phyloP scores from a whole-genome alignment of 2,329 filamentous ascomycete genomes.

The Neonectria coccinea region DNA sequence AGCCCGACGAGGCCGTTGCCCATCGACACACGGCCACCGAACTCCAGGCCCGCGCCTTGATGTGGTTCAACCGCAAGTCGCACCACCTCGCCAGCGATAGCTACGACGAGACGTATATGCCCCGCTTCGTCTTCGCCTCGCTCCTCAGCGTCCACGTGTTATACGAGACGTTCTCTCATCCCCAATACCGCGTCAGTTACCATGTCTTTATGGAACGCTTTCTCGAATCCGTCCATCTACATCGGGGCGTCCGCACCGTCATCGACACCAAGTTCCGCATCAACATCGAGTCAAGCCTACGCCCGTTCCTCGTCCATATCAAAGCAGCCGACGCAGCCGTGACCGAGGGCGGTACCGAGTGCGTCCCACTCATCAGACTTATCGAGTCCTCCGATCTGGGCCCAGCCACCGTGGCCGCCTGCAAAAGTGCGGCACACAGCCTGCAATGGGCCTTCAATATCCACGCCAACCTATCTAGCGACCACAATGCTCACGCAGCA shows the following conservation, averaged over 20 bases:
- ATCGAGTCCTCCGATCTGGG: constrained; percentile 49
- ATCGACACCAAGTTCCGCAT: constrained; percentile 48
- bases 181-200: constrained; percentile 49
- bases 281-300: constrained; percentile 35
- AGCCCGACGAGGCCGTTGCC: constrained; percentile 28
- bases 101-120: constrained; percentile 46
- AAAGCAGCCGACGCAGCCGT: constrained; percentile 18
- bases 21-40: constrained; percentile 54
- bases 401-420: constrained; percentile 42
- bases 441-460: constrained; percentile 52
- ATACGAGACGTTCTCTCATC: constrained; percentile 56
- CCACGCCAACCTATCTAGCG: constrained; percentile 39
- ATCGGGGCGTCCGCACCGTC: constrained; percentile 56
- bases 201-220: constrained; percentile 55
- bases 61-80: constrained; percentile 50
- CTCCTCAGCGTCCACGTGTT: constrained; percentile 60
- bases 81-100: constrained; percentile 38
- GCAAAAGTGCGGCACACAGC: constrained; percentile 41
- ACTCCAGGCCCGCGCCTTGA: constrained; percentile 58
- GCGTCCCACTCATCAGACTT: constrained; percentile 40
- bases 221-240: constrained; percentile 55
- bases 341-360: constrained; percentile 40
- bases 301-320: constrained; percentile 38
- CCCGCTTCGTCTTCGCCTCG: constrained; percentile 58
- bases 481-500: constrained; percentile 44